Evolutionary conservation across 768 basidiomycete genomes (phyloP), one percentile per base, ranked within the genome.

Genomic region (Rickenella mellea): DNA sequence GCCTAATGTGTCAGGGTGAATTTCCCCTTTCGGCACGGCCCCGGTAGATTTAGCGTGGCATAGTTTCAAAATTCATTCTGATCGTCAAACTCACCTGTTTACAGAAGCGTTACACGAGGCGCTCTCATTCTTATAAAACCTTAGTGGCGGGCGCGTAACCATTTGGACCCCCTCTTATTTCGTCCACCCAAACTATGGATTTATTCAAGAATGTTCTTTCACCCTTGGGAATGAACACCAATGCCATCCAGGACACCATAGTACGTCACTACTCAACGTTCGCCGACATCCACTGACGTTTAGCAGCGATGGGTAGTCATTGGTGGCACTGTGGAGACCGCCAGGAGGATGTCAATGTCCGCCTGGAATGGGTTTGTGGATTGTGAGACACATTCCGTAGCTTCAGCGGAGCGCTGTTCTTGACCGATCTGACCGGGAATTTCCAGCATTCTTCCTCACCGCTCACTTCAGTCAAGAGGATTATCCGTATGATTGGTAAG

Each of bases 341-440:
- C 86, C 27, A 71, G 87, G 48, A 70, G 87, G 33, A 81, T 76
- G 14, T 88, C 85, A 9, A 68, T 84, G 22, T 86, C 85, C 4
- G 88, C 85, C 10, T 91, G 88, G 87, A 87, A 83, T 59, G 84
- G 85, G 27, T 90, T 91, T 55, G 73, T 91, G 4, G 88, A 90
- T 58, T 90, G 87, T 90, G 55, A 48, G 78, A 57, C 15, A 2
- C 47, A 8, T 9, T 29, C 15, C 12, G 33, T 15, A 42, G 31
- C 6, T 24, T n/a, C n/a, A n/a, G n/a, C n/a, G n/a, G n/a, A n/a
- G n/a, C n/a, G n/a, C n/a, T n/a, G n/a, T n/a, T n/a, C n/a, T n/a
- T n/a, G n/a, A n/a, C n/a, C n/a, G n/a, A n/a, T n/a, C 9, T 33
- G 8, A 29, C 22, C 22, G 24, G 30, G 21, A 33, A 10, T 14